These are phyloP conservation scores for Phytophthora europaea DNA, from an alignment of 352 stramenopile genomes.

Conservation along the genomic window DNA sequence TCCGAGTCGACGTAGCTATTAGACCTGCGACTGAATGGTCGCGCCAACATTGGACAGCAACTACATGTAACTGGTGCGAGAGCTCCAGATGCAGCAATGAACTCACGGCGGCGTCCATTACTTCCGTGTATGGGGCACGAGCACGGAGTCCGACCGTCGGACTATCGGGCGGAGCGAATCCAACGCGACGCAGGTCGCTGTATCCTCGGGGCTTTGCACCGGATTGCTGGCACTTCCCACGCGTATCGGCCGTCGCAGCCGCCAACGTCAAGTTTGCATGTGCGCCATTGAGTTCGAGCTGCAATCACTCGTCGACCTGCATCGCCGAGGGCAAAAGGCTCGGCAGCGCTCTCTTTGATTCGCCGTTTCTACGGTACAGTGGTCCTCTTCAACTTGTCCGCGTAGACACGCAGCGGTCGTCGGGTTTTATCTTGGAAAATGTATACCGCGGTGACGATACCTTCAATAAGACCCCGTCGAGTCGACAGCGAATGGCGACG, in stretches of 20 bases:
- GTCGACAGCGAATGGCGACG: conserved; percentile 12
- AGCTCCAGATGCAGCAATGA: too few relatives aligned
- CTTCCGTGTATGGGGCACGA: too few relatives aligned
- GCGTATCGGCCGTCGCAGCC: background rate
- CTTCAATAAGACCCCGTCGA: conserved; percentile 12
- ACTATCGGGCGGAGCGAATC: background rate
- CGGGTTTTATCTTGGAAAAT: conserved; percentile 19
- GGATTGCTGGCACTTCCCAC: background rate
- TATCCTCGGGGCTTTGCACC: conserved; percentile 15
- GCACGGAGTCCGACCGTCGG: too few relatives aligned
- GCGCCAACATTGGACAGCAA: background rate
- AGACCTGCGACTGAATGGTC: background rate
- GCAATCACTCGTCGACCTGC: background rate
- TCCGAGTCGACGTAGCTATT: background rate
- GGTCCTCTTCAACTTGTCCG: conserved; percentile 21
- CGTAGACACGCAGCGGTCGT: conserved; percentile 13
- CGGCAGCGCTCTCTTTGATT: background rate
- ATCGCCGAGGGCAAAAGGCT: background rate
- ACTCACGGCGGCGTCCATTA: too few relatives aligned
- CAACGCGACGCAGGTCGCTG: background rate
- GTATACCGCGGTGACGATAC: conserved; percentile 22
- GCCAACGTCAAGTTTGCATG: conserved; percentile 23
- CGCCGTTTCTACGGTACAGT: conserved; percentile 1
- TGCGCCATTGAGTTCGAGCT: background rate
- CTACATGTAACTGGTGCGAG: background rate